These are phyloP conservation scores for Nymphaea thermarum DNA, from an alignment of 164 flowering plant genomes.

Conservation along the genomic window DNA sequence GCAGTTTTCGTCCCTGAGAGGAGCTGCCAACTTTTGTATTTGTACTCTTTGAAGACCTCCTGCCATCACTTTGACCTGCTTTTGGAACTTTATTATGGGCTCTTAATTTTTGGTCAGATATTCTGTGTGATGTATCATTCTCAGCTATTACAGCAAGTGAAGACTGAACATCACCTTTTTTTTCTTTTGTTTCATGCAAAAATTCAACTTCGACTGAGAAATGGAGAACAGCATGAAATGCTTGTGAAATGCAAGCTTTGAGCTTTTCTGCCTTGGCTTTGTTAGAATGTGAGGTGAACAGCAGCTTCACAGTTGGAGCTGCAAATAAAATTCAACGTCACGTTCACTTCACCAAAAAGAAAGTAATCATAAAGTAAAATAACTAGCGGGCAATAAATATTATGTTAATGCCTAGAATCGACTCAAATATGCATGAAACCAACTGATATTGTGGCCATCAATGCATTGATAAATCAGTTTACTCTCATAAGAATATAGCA, in stretches of 20 bases:
- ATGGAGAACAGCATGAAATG: constrained; percentile 82
- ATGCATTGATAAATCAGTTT: background rate
- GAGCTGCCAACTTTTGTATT: constrained; percentile 14
- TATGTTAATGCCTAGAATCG: background rate
- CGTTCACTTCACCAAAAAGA: too few relatives aligned
- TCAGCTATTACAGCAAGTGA: background rate
- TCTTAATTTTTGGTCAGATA: constrained; percentile 4
- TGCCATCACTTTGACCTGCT: constrained; percentile 12
- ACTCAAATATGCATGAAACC: background rate
- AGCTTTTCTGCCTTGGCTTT: constrained; percentile 73
- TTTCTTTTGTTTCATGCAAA: constrained; percentile 41
- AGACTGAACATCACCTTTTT: constrained; percentile 1
- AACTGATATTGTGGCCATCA: too few relatives aligned
- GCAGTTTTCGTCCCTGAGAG: constrained; percentile 14
- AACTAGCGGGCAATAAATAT: background rate
- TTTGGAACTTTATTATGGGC: constrained; percentile 10
- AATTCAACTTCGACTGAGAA: constrained; percentile 72
- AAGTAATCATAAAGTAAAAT: background rate
- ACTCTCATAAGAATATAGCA: background rate
- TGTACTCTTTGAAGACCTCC: constrained; percentile 14
- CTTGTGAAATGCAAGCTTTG: constrained; percentile 60
- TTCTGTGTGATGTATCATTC: background rate
- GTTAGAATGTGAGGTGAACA: constrained; percentile 51
- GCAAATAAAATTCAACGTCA: constrained; percentile 7
- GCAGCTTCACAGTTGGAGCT: constrained; percentile 81